Conservation (phyloP, 2,329 filamentous ascomycete species). For the Aphanoascus verrucosus region DNA sequence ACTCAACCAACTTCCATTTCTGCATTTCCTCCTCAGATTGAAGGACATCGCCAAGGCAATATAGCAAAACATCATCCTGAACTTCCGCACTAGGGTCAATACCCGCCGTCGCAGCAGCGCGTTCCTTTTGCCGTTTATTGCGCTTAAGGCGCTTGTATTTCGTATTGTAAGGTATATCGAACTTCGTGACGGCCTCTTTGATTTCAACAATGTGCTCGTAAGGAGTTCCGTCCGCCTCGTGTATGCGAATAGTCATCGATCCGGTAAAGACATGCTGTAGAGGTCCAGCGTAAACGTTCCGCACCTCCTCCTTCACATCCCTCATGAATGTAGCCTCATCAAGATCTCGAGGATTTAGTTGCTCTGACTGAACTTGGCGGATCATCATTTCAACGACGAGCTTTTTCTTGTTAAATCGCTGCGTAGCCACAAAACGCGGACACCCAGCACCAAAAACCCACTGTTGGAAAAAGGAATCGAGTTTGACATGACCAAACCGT, state of each 20-base stretch:
- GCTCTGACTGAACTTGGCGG: conserved; percentile 57
- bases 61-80: conserved; percentile 73
- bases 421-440: conserved; percentile 73
- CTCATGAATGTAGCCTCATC: conserved; percentile 69
- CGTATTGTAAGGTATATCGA: conserved; percentile 96
- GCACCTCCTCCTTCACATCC: conserved; percentile 68
- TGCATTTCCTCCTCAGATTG: conserved; percentile 69
- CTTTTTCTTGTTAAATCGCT: conserved; percentile 95
- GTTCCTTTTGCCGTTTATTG: conserved; percentile 70
- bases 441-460: conserved; percentile 87
- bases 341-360: conserved; percentile 48
- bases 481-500: conserved; percentile 72
- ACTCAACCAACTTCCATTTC: conserved; percentile 78
- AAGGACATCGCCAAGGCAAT: conserved; percentile 84
- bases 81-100: conserved; percentile 54
- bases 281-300: conserved; percentile 57
- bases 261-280: conserved; percentile 79
- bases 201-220: conserved; percentile 98
- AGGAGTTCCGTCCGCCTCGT: conserved; percentile 94
- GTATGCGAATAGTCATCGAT: conserved; percentile 94
- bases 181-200: conserved; percentile 69
- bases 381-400: conserved; percentile 88
- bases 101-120: conserved; percentile 52
- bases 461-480: conserved; percentile 86
- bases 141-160: conserved; percentile 97